Evolutionary conservation across 176 grass and related monocot species (phyloP).

Genomic region (Triticum urartu): DNA sequence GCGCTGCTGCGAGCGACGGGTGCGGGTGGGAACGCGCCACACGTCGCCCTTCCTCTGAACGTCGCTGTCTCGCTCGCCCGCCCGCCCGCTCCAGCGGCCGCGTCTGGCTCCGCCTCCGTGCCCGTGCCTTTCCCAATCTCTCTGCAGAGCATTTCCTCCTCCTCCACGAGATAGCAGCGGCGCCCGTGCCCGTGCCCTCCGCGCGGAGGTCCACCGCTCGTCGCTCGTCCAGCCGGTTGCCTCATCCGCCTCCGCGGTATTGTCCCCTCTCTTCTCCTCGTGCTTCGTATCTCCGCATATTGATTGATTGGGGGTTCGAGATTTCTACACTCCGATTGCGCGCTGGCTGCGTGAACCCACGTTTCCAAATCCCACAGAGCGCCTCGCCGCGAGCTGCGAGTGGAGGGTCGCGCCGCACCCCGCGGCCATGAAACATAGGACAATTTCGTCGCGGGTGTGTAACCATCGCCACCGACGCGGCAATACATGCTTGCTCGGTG

Average conservation of each 20-base stretch:
- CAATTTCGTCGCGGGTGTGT: background rate
- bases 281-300: background rate
- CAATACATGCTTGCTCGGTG: background rate
- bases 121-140: slow-evolving; percentile 22
- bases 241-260: slow-evolving; percentile 21
- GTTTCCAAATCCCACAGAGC: background rate
- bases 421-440: background rate
- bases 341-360: background rate
- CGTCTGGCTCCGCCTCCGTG: no score
- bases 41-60: slow-evolving; percentile 25
- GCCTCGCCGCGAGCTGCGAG: background rate
- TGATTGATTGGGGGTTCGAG: background rate
- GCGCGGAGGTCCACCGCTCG: background rate
- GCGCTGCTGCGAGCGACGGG: background rate
- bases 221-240: background rate
- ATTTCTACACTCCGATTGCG: background rate
- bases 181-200: slow-evolving; percentile 19
- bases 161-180: background rate
- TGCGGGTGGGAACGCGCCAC: slow-evolving; percentile 28
- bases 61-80: background rate
- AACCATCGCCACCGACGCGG: background rate
- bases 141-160: background rate
- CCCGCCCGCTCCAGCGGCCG: background rate
- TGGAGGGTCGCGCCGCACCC: no score
- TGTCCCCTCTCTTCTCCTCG: background rate